Conservation (phyloP, 2,329 filamentous ascomycete genomes). For the Aspergillus felis region DNA sequence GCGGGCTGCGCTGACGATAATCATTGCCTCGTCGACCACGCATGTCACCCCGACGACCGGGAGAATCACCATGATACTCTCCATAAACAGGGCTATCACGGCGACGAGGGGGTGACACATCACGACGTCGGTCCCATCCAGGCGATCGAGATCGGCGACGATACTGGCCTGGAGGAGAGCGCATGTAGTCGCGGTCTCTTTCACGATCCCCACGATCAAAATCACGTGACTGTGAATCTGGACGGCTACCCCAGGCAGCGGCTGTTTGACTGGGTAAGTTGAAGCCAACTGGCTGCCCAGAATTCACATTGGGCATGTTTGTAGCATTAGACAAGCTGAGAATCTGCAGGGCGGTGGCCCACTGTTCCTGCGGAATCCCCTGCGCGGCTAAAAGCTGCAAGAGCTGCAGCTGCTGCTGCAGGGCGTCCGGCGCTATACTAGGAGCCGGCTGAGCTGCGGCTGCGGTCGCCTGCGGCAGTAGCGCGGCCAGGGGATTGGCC, state of each 20-base stretch:
- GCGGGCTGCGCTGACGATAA: conserved; percentile 85
- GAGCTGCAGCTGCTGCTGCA: conserved; percentile 67
- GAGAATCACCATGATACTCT: conserved; percentile 68
- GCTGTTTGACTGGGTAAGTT: conserved; percentile 28
- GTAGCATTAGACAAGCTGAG: conserved; percentile 40
- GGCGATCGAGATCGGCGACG: conserved; percentile 79
- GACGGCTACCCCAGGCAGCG: conserved; percentile 33
- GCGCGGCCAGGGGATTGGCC: conserved; percentile 40
- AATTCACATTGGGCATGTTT: conserved; percentile 31
- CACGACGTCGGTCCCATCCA: conserved; percentile 66
- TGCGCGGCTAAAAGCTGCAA: conserved; percentile 72
- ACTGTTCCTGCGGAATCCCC: conserved; percentile 74
- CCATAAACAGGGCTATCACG: conserved; percentile 68
- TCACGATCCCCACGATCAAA: conserved; percentile 54
- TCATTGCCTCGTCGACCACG: conserved; percentile 52
- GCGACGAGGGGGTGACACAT: conserved; percentile 59
- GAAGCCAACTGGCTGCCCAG: conserved; percentile 33
- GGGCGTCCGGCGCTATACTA: conserved; percentile 43
- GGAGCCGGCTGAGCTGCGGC: conserved; percentile 24
- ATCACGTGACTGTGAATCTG: conserved; percentile 43
- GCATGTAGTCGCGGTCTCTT: conserved; percentile 58
- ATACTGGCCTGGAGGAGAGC: conserved; percentile 58
- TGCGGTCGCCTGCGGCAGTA: conserved; percentile 38
- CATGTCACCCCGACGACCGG: conserved; percentile 57
- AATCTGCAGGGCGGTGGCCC: conserved; percentile 55